Evolutionary conservation across 2,329 filamentous ascomycete species (phyloP), one percentile per base, ranked within the genome.

Genomic region (Trichoderma guizhouense): DNA sequence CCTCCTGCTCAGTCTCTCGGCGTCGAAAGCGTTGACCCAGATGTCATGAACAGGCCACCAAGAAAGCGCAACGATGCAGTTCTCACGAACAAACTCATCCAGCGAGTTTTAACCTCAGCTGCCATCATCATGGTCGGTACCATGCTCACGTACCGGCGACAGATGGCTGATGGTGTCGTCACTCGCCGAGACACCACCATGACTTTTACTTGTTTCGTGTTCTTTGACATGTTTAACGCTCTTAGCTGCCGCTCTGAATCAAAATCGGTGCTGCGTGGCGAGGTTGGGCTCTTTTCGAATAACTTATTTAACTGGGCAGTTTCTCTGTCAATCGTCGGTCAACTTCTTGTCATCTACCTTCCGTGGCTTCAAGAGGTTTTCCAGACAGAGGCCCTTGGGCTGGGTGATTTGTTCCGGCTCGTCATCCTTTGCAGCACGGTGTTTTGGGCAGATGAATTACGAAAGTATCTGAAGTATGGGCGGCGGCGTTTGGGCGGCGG

Each of bases 151-250:
- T 99, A 99, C 83, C 90, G 93, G 75, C 92, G 91, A 79, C 95
- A 98, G 84, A 98, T 99, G 93, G 87, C 89, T 28, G 94, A 97
- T 79, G 91, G 93, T 70, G 85, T 91, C 72, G 93, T 98, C 72
- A 97, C 92, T 1, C 93, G 93, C 64, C 94, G 97, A 76, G 96
- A 99, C 83, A 99, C 96, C 2, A 99, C 96, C 74, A 98, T 99
- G 93, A 98, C 96, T 0, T 99, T 99, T 80, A 99, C 96, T 7
- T 97, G 95, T 83, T 99, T 99, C 79, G 96, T 99, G 60, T 89
- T 99, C 69, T 99, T 98, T 82, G 96, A 99, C 85, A 99, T 99
- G 96, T 98, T 98, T 86, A 98, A 99, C 82, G 96, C 96, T 2
- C 86, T 99, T 26, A 92, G 93, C 18, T 99, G 96, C 82, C 93